Evolutionary conservation across 352 stramenopile species (phyloP).

Genomic region (Phytophthora citricola): DNA sequence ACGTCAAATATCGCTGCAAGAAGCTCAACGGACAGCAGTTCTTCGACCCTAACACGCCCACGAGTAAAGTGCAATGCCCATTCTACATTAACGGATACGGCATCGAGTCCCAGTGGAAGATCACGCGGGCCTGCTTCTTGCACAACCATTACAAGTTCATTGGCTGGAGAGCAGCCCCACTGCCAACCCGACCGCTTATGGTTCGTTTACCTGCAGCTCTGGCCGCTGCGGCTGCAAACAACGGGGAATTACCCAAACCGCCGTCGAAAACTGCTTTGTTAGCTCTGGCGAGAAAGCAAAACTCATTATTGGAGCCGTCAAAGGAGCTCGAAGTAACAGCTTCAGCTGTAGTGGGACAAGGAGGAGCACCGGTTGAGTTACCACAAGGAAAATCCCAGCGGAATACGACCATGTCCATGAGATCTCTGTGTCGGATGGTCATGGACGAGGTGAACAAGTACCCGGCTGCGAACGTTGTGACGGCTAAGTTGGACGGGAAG

Average conservation of each 20-base stretch:
- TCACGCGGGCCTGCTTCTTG: conserved; percentile 76
- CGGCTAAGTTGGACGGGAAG: conserved; percentile 79
- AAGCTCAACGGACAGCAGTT: conserved; percentile 84
- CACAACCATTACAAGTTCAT: conserved; percentile 91
- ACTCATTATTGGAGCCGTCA: neutral
- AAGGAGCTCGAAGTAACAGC: neutral
- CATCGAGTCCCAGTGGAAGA: conserved; percentile 70
- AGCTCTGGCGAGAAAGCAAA: neutral
- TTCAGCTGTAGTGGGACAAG: neutral
- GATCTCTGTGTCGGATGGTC: conserved; percentile 77
- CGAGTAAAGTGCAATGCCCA: conserved; percentile 62
- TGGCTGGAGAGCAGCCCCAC: conserved; percentile 46
- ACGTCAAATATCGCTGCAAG: conserved; percentile 88
- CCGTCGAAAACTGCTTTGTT: neutral
- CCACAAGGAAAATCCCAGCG: conserved; percentile 47
- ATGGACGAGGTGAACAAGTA: conserved; percentile 72
- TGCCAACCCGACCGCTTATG: neutral
- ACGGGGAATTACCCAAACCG: neutral
- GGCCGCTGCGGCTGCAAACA: conserved; percentile 15
- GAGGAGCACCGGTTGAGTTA: conserved; percentile 2
- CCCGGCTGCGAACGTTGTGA: conserved; percentile 59
- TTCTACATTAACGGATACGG: conserved; percentile 88
- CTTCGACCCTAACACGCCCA: conserved; percentile 61
- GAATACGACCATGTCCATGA: conserved; percentile 86
- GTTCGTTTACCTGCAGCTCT: conserved; percentile 2